These are phyloP conservation scores for Yamadazyma jaroonii DNA, from an alignment of 1,139 yeast species.

Conservation along the genomic window DNA sequence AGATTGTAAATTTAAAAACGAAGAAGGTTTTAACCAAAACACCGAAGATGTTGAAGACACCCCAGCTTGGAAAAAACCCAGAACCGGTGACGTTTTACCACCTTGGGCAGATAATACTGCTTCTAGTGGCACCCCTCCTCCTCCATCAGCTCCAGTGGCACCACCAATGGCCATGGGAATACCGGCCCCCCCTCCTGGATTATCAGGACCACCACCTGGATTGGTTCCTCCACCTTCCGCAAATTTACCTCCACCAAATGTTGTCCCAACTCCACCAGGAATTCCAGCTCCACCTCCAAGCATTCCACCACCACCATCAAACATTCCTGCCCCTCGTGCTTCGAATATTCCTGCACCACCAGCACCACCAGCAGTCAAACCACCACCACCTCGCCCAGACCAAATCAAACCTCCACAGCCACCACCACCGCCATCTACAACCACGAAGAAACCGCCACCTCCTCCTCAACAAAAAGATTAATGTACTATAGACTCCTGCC, in stretches of 20 bases:
- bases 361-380: constrained; percentile 18
- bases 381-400: constrained; percentile 22
- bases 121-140: constrained; percentile 15
- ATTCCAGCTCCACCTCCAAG: constrained; percentile 18
- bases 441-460: constrained; percentile 1
- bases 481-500: too few species aligned
- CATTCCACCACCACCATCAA: constrained; percentile 18
- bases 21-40: background rate
- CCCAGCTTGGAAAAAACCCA: constrained; percentile 16
- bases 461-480: background rate
- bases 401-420: constrained; percentile 14
- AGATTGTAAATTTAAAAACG: constrained; percentile 58
- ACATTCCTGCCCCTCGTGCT: constrained; percentile 21
- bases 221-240: constrained; percentile 19
- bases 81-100: constrained; percentile 9
- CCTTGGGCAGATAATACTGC: constrained; percentile 10
- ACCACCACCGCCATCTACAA: constrained; percentile 11
- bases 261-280: too few species aligned
- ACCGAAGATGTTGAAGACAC: constrained; percentile 2
- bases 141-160: constrained; percentile 20
- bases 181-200: constrained; percentile 14
- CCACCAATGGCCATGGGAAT: constrained; percentile 29
- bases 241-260: too few species aligned
- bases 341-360: constrained; percentile 2
- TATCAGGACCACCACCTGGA: constrained; percentile 26